These are phyloP conservation scores for Myxozyma neotropica DNA, from an alignment of 805 yeast species.

Conservation along the genomic window DNA sequence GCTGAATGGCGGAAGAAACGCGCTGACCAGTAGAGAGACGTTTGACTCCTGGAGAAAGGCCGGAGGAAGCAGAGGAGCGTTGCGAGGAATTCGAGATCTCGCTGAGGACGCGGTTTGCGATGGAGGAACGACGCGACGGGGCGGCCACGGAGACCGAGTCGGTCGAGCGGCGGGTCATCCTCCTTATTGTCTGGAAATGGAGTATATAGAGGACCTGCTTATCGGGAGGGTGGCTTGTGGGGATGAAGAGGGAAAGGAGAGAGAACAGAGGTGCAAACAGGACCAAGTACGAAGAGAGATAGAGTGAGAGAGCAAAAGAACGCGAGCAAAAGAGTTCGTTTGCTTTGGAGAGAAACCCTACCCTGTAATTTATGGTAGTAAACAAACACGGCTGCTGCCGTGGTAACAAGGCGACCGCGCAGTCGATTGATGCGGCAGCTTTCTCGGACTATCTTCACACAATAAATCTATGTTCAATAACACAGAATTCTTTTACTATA, in stretches of 20 bases:
- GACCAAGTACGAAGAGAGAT: background rate
- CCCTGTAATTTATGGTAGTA: background rate
- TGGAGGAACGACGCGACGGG: constrained; percentile 10
- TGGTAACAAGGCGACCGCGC: no score
- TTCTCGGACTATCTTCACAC: no score
- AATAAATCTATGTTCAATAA: no score
- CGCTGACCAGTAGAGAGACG: constrained; percentile 16
- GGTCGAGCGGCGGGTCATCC: background rate
- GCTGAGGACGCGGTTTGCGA: constrained; percentile 19
- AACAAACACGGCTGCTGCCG: background rate
- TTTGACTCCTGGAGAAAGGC: constrained; percentile 7
- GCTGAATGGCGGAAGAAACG: constrained; percentile 30
- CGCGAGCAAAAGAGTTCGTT: background rate
- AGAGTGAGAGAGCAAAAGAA: background rate
- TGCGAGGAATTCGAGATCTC: constrained; percentile 20
- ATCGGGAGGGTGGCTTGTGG: background rate
- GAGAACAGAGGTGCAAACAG: background rate
- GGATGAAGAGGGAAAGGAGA: background rate
- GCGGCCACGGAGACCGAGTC: background rate
- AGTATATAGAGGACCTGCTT: background rate
- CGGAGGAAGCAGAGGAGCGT: constrained; percentile 6
- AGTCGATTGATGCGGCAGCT: no score
- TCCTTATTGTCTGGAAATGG: background rate
- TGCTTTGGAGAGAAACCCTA: no score
- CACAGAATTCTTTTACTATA: no score